Conservation (phyloP, 148 eudicot genomes). For the Rhododendron vialii region DNA sequence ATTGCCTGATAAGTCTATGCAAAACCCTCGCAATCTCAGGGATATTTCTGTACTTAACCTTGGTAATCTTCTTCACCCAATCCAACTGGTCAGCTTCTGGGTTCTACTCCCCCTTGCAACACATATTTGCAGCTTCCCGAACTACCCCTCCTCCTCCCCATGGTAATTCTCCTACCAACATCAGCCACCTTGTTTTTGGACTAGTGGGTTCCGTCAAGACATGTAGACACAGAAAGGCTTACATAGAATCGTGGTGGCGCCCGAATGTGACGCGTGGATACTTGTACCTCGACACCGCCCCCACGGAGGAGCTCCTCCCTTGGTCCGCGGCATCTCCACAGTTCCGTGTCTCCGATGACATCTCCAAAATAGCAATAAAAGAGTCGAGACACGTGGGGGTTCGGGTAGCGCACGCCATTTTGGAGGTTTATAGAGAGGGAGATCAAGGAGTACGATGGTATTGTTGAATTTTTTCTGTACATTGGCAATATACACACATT, state of each 20-base stretch:
- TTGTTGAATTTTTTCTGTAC: not conserved
- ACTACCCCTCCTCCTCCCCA: not conserved
- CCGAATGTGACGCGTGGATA: constrained; percentile 25
- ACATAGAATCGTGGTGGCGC: constrained; percentile 35
- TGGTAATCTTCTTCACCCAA: not conserved
- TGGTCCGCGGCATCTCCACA: constrained; percentile 26
- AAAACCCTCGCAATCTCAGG: constrained; percentile 6
- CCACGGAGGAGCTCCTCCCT: constrained; percentile 10
- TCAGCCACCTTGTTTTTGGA: constrained; percentile 27
- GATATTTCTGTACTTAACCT: not conserved
- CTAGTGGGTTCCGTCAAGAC: constrained; percentile 10
- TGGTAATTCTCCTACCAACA: constrained; percentile 4
- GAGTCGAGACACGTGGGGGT: not conserved
- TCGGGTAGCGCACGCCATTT: constrained; percentile 21
- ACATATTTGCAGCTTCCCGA: not conserved
- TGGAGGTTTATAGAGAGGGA: constrained; percentile 21
- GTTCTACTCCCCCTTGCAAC: not conserved
- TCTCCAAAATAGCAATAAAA: not conserved
- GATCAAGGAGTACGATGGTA: constrained; percentile 19
- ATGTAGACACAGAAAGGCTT: constrained; percentile 15
- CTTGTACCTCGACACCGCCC: constrained; percentile 16
- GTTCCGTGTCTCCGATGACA: constrained; percentile 13
- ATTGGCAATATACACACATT: too few relatives aligned
- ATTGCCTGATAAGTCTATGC: not conserved
- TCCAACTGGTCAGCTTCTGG: not conserved